These are phyloP conservation scores for Exophiala calicioides DNA, from an alignment of 2,329 filamentous ascomycete species.

Conservation along the genomic window DNA sequence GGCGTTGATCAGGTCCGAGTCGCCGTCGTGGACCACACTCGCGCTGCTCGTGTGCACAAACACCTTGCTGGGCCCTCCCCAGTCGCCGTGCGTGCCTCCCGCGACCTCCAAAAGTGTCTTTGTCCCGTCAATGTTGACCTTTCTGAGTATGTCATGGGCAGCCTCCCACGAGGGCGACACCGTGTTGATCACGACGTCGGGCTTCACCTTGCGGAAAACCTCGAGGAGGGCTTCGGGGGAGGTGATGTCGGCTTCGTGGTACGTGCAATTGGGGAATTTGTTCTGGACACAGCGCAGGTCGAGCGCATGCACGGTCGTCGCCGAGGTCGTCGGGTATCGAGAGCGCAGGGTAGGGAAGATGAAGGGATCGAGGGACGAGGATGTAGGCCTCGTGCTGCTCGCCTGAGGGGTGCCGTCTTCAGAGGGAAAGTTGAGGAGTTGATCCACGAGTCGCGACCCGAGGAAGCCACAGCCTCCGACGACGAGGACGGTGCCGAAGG, in stretches of 20 bases:
- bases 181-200: constrained; percentile 87
- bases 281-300: constrained; percentile 73
- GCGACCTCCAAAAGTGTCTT: constrained; percentile 66
- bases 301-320: constrained; percentile 63
- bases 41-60: constrained; percentile 91
- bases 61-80: constrained; percentile 64
- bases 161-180: constrained; percentile 66
- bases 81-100: constrained; percentile 65
- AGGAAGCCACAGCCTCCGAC: constrained; percentile 84
- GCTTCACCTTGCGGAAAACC: constrained; percentile 66
- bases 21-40: constrained; percentile 82
- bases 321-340: constrained; percentile 46
- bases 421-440: constrained; percentile 64
- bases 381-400: constrained; percentile 38
- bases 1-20: constrained; percentile 75
- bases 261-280: constrained; percentile 62
- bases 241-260: constrained; percentile 78
- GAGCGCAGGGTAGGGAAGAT: constrained; percentile 40
- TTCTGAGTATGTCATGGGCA: constrained; percentile 65
- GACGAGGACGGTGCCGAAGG: constrained; percentile 71
- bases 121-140: constrained; percentile 88
- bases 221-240: constrained; percentile 61
- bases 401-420: constrained; percentile 34
- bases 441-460: constrained; percentile 76
- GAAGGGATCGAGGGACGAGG: constrained; percentile 32